Conservation (phyloP, 2,329 filamentous ascomycete genomes). For the Venturia oleaginea region DNA sequence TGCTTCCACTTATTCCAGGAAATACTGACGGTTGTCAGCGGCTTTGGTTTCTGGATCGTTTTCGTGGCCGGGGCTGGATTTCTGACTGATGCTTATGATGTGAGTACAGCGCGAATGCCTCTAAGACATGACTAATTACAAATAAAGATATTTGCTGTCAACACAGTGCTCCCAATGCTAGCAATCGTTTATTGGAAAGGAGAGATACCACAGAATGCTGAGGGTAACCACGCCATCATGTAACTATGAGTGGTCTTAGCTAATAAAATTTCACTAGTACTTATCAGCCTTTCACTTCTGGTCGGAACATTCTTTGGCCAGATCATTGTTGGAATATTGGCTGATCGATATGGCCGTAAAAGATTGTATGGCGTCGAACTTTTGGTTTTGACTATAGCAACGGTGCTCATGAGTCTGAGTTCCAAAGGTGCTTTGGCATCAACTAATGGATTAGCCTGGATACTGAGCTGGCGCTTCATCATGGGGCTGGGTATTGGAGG, state of each 20-base stretch:
- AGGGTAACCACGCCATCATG: conserved; percentile 14
- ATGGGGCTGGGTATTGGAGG: conserved; percentile 50
- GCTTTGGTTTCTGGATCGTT: conserved; percentile 21
- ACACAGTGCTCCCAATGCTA: conserved; percentile 42
- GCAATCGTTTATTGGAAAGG: conserved; percentile 39
- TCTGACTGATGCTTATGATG: conserved; percentile 39
- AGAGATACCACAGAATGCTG: conserved; percentile 25
- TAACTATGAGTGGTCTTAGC: not conserved
- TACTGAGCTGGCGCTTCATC: conserved; percentile 40
- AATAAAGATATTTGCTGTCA: conserved; percentile 38
- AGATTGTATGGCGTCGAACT: conserved; percentile 44
- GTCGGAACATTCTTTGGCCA: conserved; percentile 39
- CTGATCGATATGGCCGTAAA: conserved; percentile 39
- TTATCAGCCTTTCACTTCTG: conserved; percentile 39
- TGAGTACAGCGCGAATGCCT: conserved; percentile 15
- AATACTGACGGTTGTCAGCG: not conserved
- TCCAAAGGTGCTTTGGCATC: conserved; percentile 34
- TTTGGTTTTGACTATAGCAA: conserved; percentile 37
- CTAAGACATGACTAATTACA: not conserved
- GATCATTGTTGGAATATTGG: conserved; percentile 38
- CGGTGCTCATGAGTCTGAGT: conserved; percentile 38
- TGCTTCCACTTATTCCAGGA: not conserved
- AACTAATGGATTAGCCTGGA: conserved; percentile 37
- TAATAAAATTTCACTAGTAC: conserved; percentile 18
- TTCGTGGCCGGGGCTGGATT: conserved; percentile 42